Evolutionary conservation across 2,329 filamentous ascomycete species (phyloP).

Genomic region (Fusarium sp.): DNA sequence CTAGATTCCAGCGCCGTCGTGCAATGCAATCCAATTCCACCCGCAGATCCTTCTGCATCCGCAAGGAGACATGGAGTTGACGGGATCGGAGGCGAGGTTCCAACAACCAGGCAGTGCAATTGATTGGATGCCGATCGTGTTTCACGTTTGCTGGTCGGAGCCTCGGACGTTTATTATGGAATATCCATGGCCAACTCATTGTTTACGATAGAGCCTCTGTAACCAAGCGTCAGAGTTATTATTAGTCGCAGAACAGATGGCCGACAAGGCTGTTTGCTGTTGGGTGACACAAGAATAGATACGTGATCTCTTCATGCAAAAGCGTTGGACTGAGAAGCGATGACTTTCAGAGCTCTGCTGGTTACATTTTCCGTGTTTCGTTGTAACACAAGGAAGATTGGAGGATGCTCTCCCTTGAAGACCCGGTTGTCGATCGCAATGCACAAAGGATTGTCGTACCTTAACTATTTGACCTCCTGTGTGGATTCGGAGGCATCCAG

Average conservation of each 20-base stretch:
- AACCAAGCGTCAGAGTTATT: background rate
- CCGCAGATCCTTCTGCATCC: constrained; percentile 36
- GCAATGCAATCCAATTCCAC: constrained; percentile 18
- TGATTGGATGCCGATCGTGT: constrained; percentile 29
- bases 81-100: constrained; percentile 17
- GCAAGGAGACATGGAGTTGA: constrained; percentile 20
- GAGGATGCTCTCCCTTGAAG: background rate
- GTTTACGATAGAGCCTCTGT: background rate
- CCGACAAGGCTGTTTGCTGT: constrained; percentile 7
- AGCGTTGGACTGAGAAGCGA: constrained; percentile 5
- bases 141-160: constrained; percentile 25
- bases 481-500: background rate
- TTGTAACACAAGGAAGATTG: background rate
- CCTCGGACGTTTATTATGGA: constrained; percentile 16
- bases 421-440: constrained; percentile 27
- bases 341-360: background rate
- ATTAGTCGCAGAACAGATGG: background rate
- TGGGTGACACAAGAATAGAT: constrained; percentile 21
- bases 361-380: constrained; percentile 11
- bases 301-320: background rate
- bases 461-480: background rate
- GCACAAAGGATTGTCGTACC: constrained; percentile 4
- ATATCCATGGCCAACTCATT: constrained; percentile 4
- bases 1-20: constrained; percentile 9
- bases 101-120: constrained; percentile 2